Evolutionary conservation across 805 yeast genomes (phyloP).

Genomic region (Yamadazyma philogaea): DNA sequence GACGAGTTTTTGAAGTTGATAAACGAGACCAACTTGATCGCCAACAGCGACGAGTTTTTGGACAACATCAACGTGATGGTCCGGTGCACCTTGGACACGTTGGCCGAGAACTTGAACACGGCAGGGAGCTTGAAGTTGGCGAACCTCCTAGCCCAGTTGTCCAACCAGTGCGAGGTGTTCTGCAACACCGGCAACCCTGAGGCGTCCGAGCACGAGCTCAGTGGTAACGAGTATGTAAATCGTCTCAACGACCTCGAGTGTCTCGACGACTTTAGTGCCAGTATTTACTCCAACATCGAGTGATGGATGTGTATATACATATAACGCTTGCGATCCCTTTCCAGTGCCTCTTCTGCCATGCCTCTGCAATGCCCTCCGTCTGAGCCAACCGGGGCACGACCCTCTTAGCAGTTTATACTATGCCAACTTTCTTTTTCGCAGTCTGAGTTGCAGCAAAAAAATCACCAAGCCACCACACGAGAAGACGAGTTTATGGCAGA

Average conservation of each 20-base stretch:
- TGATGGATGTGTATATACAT: conserved; percentile 13
- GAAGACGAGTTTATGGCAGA: neutral
- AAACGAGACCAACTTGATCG: conserved; percentile 44
- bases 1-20: conserved; percentile 40
- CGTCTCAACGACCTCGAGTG: conserved; percentile 46
- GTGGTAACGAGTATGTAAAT: conserved; percentile 39
- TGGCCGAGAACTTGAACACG: conserved; percentile 26
- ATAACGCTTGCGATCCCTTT: no score
- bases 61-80: conserved; percentile 34
- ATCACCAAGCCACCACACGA: neutral
- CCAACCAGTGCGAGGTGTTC: conserved; percentile 60
- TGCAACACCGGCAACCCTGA: conserved; percentile 30
- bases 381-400: no score
- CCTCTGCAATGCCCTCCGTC: no score
- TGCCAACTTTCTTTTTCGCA: neutral
- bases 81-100: conserved; percentile 31
- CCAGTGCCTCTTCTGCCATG: no score
- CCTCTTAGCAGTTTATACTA: no score
- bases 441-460: neutral
- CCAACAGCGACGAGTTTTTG: conserved; percentile 31
- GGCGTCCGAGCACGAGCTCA: conserved; percentile 15
- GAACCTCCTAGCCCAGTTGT: conserved; percentile 61
- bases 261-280: conserved; percentile 83
- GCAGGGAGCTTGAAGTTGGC: conserved; percentile 48
- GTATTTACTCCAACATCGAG: conserved; percentile 79